These are phyloP conservation scores for Fistulinella prunicolor DNA, from an alignment of 768 basidiomycete genomes.

Conservation along the genomic window DNA sequence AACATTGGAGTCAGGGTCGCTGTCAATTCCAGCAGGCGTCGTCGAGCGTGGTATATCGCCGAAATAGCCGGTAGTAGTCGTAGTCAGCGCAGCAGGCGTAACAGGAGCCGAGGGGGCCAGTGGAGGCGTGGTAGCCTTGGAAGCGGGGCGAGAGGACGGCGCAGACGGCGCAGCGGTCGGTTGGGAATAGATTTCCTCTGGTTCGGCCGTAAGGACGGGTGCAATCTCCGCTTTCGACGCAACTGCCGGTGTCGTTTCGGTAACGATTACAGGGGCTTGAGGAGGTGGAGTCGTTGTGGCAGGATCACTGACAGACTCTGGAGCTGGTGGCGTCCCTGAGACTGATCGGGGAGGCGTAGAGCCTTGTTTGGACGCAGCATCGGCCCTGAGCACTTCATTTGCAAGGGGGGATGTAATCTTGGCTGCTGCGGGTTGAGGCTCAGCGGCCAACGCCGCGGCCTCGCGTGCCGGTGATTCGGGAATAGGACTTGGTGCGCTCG, in stretches of 20 bases:
- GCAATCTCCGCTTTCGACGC: slow-evolving; percentile 38
- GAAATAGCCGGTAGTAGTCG: slow-evolving; percentile 17
- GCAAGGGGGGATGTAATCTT: slow-evolving; percentile 45
- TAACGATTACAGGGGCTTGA: slow-evolving; percentile 5
- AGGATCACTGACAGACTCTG: slow-evolving; percentile 18
- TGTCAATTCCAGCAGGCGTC: slow-evolving; percentile 22
- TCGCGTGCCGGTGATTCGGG: slow-evolving; percentile 67
- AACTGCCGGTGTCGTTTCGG: too few relatives aligned
- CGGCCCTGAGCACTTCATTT: slow-evolving; percentile 24
- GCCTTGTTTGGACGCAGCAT: slow-evolving; percentile 12
- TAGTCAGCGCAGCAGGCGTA: slow-evolving; percentile 20
- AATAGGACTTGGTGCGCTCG: slow-evolving; percentile 56
- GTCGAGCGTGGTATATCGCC: slow-evolving; percentile 25
- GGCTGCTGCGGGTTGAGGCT: slow-evolving; percentile 19
- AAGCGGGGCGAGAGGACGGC: slow-evolving; percentile 13
- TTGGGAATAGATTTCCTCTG: slow-evolving; percentile 33
- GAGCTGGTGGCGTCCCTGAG: slow-evolving; percentile 18
- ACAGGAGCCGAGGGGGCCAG: slow-evolving; percentile 21
- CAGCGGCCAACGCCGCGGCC: slow-evolving; percentile 40
- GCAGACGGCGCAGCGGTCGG: slow-evolving; percentile 9
- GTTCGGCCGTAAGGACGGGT: slow-evolving; percentile 49
- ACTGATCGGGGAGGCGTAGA: slow-evolving; percentile 19
- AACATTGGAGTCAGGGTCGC: slow-evolving; percentile 23
- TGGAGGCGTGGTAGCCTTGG: slow-evolving; percentile 17
- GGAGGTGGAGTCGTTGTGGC: slow-evolving; percentile 13